Conservation (phyloP, 345 rosid species). For the Acer yangbiense region DNA sequence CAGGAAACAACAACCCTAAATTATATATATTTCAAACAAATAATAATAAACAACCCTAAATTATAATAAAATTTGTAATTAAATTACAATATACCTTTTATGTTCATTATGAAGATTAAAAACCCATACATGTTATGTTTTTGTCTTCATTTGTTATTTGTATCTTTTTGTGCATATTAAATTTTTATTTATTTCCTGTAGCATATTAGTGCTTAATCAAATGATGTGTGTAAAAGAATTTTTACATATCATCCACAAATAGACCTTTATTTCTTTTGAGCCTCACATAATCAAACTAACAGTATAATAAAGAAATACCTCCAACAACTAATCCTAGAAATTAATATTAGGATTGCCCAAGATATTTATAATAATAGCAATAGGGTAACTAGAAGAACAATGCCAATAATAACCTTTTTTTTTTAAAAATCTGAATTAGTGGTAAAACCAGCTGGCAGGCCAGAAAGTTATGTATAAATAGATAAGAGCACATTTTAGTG, state of each 20-base stretch:
- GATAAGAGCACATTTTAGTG: not conserved
- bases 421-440: not conserved
- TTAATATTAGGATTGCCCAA: not conserved
- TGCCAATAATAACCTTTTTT: not conserved
- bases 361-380: not conserved
- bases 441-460: conserved; percentile 8
- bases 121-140: not conserved
- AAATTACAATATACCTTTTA: not conserved
- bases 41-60: not conserved
- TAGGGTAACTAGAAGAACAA: not conserved
- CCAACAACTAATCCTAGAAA: conserved; percentile 13
- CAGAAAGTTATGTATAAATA: conserved; percentile 7
- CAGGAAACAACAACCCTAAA: no score
- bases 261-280: no score
- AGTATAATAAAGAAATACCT: not conserved
- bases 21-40: no score
- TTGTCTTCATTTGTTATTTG: not conserved
- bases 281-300: no score
- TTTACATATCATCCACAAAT: not conserved
- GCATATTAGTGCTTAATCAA: not conserved
- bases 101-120: not conserved
- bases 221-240: not conserved
- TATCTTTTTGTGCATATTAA: not conserved
- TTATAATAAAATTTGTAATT: no score
- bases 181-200: not conserved